Conservation (phyloP, 371 early-diverging fungal genomes). For the Choanephora cucurbitarum region DNA sequence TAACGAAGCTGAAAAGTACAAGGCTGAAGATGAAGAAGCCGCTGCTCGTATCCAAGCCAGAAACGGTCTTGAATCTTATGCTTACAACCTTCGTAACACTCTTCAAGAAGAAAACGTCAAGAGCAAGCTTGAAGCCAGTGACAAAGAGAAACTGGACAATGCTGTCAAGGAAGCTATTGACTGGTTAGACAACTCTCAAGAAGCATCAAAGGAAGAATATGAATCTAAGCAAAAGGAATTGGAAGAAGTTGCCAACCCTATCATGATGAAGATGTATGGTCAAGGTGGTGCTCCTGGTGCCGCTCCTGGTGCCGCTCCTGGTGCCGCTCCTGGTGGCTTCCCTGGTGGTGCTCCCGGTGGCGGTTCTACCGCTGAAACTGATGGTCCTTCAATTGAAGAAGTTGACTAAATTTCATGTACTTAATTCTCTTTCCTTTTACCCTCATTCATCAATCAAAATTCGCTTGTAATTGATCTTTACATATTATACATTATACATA, state of each 20-base stretch:
- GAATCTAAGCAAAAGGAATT: conserved; percentile 93
- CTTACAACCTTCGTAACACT: conserved; percentile 85
- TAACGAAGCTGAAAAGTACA: conserved; percentile 83
- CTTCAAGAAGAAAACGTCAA: conserved; percentile 74
- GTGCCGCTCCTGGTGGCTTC: conserved; percentile 74
- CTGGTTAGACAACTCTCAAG: conserved; percentile 85
- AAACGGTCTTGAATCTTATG: conserved; percentile 84
- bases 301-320: conserved; percentile 53
- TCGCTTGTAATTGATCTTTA: neutral
- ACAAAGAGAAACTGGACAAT: conserved; percentile 65
- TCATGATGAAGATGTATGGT: conserved; percentile 89
- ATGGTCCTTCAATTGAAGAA: conserved; percentile 47
- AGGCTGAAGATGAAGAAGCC: conserved; percentile 81
- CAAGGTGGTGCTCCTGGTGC: conserved; percentile 27
- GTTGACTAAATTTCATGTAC: conserved; percentile 36
- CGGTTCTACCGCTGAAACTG: conserved; percentile 75
- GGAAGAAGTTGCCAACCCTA: conserved; percentile 94
- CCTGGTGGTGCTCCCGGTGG: conserved; percentile 82
- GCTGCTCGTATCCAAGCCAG: conserved; percentile 76
- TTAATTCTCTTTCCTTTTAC: conserved; percentile 2
- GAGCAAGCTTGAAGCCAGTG: conserved; percentile 60
- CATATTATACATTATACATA: conserved; percentile 1
- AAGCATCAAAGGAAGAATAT: conserved; percentile 94
- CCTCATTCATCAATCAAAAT: neutral
- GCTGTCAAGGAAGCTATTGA: conserved; percentile 72